A percentile compares a stretch with the other conserved stretches of the same genome.
These are phyloP conservation scores for Boletus sp. DNA, from an alignment of 768 basidiomycete genomes.

Conservation along the genomic window DNA sequence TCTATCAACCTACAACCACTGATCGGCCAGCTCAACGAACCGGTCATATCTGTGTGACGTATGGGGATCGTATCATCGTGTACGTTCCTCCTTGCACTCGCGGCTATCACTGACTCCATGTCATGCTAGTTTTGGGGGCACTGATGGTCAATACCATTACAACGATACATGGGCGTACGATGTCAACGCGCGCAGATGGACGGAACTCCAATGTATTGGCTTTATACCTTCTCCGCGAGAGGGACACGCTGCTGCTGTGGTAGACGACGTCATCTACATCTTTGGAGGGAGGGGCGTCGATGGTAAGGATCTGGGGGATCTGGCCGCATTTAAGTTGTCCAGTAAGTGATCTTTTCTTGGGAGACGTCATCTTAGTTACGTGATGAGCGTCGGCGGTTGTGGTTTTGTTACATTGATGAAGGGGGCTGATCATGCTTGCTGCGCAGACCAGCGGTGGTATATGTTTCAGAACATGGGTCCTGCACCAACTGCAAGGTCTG, in stretches of 20 bases:
- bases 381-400: neutral
- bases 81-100: constrained; percentile 40
- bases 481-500: constrained; percentile 85
- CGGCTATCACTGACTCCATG: constrained; percentile 13
- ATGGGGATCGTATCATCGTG: constrained; percentile 82
- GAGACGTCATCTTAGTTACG: neutral
- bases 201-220: constrained; percentile 92
- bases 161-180: constrained; percentile 99
- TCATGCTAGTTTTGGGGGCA: constrained; percentile 82
- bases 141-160: constrained; percentile 98
- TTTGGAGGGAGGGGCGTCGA: constrained; percentile 98
- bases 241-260: constrained; percentile 93
- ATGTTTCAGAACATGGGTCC: constrained; percentile 99
- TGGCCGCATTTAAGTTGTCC: constrained; percentile 95
- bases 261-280: constrained; percentile 96
- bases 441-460: constrained; percentile 93
- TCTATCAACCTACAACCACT: constrained; percentile 57
- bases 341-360: constrained; percentile 55
- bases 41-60: constrained; percentile 86
- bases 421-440: constrained; percentile 10
- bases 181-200: constrained; percentile 75
- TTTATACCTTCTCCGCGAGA: constrained; percentile 95
- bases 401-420: constrained; percentile 1
- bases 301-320: constrained; percentile 90
- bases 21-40: constrained; percentile 80